Evolutionary conservation across 257 asterid genomes (phyloP).

Genomic region (Plantago major): DNA sequence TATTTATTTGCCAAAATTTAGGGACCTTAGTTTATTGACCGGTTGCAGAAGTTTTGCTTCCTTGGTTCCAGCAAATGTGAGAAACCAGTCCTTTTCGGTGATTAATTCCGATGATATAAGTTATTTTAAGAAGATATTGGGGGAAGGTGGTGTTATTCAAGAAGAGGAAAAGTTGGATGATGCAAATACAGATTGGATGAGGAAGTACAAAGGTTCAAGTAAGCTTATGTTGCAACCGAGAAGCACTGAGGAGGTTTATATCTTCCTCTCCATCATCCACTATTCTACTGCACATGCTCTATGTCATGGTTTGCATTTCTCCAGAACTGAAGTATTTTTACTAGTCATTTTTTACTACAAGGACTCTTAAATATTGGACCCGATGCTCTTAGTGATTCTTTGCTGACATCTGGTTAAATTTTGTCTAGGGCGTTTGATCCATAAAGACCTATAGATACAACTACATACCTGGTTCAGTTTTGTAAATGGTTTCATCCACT

Average conservation of each 20-base stretch:
- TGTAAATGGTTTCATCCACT: no score
- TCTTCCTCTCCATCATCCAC: conserved; percentile 9
- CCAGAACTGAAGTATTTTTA: no score
- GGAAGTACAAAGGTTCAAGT: conserved; percentile 79
- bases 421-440: no score
- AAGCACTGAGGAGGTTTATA: conserved; percentile 62
- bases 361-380: no score
- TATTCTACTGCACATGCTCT: conserved; percentile 3
- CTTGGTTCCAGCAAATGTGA: conserved; percentile 34
- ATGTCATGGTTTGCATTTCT: no score
- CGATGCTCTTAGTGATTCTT: no score
- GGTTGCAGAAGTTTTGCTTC: conserved; percentile 49
- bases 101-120: conserved; percentile 62
- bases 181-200: conserved; percentile 93
- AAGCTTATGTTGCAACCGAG: conserved; percentile 82
- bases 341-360: no score
- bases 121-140: conserved; percentile 69
- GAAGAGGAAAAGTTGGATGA: conserved; percentile 71
- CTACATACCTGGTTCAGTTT: no score
- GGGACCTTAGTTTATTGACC: conserved; percentile 25
- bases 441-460: no score
- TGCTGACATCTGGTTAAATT: no score
- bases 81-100: conserved; percentile 55
- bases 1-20: conserved; percentile 18
- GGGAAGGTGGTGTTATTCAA: conserved; percentile 80